Conservation (phyloP, 495 filamentous ascomycete genomes). For the Penicillium daleae region DNA sequence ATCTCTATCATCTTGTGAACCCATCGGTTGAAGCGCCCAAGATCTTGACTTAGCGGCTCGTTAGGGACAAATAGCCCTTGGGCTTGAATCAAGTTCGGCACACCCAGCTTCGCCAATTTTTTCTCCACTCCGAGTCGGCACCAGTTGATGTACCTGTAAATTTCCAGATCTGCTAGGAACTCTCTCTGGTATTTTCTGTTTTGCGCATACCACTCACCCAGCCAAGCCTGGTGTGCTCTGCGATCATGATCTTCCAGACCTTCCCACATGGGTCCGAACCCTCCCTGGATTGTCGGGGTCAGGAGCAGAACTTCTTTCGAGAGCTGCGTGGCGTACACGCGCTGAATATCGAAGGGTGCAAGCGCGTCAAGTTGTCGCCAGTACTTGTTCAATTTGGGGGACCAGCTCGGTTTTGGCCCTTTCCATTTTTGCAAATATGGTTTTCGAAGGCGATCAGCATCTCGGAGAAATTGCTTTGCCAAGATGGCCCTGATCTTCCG, state of each 20-base stretch:
- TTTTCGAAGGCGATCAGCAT: constrained; percentile 4
- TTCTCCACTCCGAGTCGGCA: constrained; percentile 28
- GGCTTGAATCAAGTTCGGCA: constrained; percentile 23
- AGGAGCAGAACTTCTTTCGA: constrained; percentile 22
- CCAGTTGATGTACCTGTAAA: constrained; percentile 31
- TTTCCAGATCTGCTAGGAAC: background rate
- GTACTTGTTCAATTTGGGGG: constrained; percentile 21
- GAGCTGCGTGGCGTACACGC: background rate
- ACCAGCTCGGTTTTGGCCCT: constrained; percentile 9
- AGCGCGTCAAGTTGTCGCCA: constrained; percentile 40
- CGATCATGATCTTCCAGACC: background rate
- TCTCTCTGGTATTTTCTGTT: constrained; percentile 8
- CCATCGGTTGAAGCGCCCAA: constrained; percentile 24
- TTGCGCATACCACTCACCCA: background rate
- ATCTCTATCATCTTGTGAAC: background rate
- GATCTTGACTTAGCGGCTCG: constrained; percentile 31
- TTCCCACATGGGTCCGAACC: constrained; percentile 25
- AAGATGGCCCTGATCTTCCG: background rate
- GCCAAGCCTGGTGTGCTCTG: background rate
- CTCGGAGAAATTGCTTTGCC: background rate
- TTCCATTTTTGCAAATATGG: constrained; percentile 17
- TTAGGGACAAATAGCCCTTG: constrained; percentile 21
- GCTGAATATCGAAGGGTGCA: constrained; percentile 25
- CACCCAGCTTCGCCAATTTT: constrained; percentile 19
- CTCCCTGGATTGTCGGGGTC: constrained; percentile 6